A percentile compares a stretch with the other conserved stretches of the same genome.
phyloP scores from a whole-genome alignment of 2,329 filamentous ascomycete genomes.

The Epichloe sylvatica region DNA sequence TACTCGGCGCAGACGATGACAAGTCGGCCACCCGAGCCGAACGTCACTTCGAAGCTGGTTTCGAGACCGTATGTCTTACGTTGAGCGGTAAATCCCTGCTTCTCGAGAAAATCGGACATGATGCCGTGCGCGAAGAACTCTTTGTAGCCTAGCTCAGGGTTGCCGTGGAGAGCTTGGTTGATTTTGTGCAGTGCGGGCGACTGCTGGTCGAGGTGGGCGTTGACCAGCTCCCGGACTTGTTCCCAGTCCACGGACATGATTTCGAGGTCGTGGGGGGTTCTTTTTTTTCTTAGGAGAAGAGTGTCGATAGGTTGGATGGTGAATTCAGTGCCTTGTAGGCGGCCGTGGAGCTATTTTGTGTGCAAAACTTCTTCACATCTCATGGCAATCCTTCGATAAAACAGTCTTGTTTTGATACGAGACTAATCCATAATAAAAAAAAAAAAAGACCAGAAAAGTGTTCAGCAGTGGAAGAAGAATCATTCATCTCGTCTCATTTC shows the following conservation, averaged over 20 bases:
- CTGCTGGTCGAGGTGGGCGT: neutral
- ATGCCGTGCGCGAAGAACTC: conserved; percentile 17
- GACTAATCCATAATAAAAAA: no score
- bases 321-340: no score
- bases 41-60: conserved; percentile 19
- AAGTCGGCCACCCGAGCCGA: conserved; percentile 16
- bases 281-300: neutral
- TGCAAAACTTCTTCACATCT: no score
- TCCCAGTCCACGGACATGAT: conserved; percentile 3
- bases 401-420: no score
- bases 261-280: neutral
- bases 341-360: no score
- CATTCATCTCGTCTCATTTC: no score
- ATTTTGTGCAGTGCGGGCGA: neutral
- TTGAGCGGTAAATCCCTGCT: conserved; percentile 14
- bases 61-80: conserved; percentile 19
- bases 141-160: conserved; percentile 17
- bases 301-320: neutral
- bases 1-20: conserved; percentile 27
- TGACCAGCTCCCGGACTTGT: neutral
- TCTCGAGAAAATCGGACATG: conserved; percentile 10
- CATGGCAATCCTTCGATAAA: no score
- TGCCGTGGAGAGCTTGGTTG: conserved; percentile 8
- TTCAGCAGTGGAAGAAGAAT: no score
- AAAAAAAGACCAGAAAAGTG: no score